These are phyloP conservation scores for Chlamydomonas reinhardtii DNA, from an alignment of 163 green algal species.

Conservation along the genomic window DNA sequence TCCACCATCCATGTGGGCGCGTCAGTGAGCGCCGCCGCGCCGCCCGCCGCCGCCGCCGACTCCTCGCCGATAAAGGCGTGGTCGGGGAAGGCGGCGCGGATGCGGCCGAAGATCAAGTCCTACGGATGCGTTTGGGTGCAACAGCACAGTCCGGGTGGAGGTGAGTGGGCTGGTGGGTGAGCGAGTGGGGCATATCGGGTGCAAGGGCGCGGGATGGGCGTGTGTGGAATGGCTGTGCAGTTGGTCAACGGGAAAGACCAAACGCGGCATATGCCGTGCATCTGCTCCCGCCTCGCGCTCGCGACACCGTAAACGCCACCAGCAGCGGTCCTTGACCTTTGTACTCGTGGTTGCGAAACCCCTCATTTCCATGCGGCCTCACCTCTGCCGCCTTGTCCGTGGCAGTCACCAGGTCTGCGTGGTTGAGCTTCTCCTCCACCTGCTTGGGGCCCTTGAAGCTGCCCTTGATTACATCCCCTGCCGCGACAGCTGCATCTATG, in stretches of 20 bases:
- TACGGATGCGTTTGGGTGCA: neutral
- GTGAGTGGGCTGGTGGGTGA: neutral
- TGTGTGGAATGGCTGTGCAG: too few relatives aligned
- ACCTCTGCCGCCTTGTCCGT: slow-evolving; percentile 94
- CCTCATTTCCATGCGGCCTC: too few relatives aligned
- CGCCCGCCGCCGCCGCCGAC: slow-evolving; percentile 61
- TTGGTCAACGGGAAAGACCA: too few relatives aligned
- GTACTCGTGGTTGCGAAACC: too few relatives aligned
- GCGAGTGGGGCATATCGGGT: too few relatives aligned
- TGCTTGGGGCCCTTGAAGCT: slow-evolving; percentile 56
- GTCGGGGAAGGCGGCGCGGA: slow-evolving; percentile 85
- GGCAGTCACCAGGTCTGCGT: slow-evolving; percentile 95
- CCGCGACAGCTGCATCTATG: slow-evolving; percentile 46
- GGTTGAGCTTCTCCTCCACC: slow-evolving; percentile 47
- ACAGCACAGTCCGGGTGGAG: neutral
- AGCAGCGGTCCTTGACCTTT: too few relatives aligned
- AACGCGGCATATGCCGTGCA: too few relatives aligned
- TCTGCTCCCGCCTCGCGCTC: too few relatives aligned
- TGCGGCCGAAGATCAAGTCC: slow-evolving; percentile 76
- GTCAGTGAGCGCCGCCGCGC: slow-evolving; percentile 80
- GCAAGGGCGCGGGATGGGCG: too few relatives aligned
- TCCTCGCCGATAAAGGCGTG: slow-evolving; percentile 98
- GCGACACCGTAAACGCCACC: too few relatives aligned
- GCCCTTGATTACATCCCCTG: slow-evolving; percentile 51
- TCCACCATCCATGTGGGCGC: slow-evolving; percentile 95